A percentile compares a stretch with the other conserved stretches of the same genome.
phyloP scores from a whole-genome alignment of 148 eudicot species.

The Talinum fruticosum region DNA sequence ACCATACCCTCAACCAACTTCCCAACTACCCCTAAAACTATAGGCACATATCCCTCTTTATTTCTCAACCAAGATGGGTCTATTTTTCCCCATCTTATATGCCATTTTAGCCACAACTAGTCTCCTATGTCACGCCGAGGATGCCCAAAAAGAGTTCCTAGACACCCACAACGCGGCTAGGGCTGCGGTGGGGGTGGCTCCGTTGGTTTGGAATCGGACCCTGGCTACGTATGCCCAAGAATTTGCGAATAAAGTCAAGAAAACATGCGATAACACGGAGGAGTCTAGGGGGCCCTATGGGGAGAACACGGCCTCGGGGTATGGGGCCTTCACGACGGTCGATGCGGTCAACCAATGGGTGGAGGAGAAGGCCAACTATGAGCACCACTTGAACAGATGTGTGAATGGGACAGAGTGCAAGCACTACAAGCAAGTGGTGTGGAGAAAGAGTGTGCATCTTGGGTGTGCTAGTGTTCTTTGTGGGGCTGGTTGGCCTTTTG shows the following conservation, averaged over 20 bases:
- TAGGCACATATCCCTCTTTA: neutral
- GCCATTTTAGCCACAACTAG: slow-evolving; percentile 10
- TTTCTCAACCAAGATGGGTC: slow-evolving; percentile 12
- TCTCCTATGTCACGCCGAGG: slow-evolving; percentile 13
- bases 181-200: slow-evolving; percentile 27
- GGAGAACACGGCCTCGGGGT: slow-evolving; percentile 29
- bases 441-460: slow-evolving; percentile 9
- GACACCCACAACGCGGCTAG: slow-evolving; percentile 28
- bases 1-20: neutral
- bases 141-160: slow-evolving; percentile 26
- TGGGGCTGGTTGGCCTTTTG: slow-evolving; percentile 36
- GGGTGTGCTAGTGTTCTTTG: slow-evolving; percentile 23
- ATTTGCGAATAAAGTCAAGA: slow-evolving; percentile 10
- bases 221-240: slow-evolving; percentile 21
- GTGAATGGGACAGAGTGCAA: slow-evolving; percentile 15
- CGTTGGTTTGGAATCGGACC: slow-evolving; percentile 30
- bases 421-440: slow-evolving; percentile 35
- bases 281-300: slow-evolving; percentile 29
- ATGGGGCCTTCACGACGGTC: slow-evolving; percentile 9
- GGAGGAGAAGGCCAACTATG: slow-evolving; percentile 26
- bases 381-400: slow-evolving; percentile 24
- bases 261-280: slow-evolving; percentile 15
- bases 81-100: neutral
- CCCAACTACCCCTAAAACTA: neutral
- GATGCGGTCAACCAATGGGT: slow-evolving; percentile 26